Evolutionary conservation across 495 filamentous ascomycete species (phyloP).

Genomic region (Staphylotrichum longicolle): DNA sequence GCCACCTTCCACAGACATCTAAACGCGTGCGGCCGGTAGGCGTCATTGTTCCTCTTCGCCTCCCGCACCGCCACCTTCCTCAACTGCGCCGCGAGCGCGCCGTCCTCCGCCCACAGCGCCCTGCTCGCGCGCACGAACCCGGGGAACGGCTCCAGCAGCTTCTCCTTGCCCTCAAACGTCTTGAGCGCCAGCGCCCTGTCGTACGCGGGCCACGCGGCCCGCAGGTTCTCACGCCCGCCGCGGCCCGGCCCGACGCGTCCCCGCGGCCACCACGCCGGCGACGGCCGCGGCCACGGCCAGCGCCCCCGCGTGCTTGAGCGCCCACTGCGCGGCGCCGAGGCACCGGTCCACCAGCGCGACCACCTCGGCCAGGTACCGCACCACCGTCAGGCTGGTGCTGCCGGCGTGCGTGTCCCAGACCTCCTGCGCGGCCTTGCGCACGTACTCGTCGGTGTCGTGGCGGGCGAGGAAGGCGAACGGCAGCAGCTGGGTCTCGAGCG

Average conservation of each 20-base stretch:
- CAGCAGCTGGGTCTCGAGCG: slow-evolving; percentile 67
- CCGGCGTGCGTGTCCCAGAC: slow-evolving; percentile 90
- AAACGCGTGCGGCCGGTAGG: slow-evolving; percentile 75
- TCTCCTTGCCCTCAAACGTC: slow-evolving; percentile 92
- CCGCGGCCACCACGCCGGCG: slow-evolving; percentile 51
- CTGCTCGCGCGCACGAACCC: slow-evolving; percentile 65
- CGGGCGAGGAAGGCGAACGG: slow-evolving; percentile 87
- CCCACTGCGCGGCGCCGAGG: slow-evolving; percentile 78
- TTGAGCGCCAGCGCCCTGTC: slow-evolving; percentile 79
- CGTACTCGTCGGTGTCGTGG: slow-evolving; percentile 76
- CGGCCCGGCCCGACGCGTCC: slow-evolving; percentile 42
- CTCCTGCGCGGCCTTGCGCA: slow-evolving; percentile 69
- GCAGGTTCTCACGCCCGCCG: slow-evolving; percentile 54
- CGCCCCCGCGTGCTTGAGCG: slow-evolving; percentile 82
- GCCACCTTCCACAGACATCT: slow-evolving; percentile 68
- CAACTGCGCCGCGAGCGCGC: slow-evolving; percentile 42
- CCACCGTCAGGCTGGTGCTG: slow-evolving; percentile 71
- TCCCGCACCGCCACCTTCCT: slow-evolving; percentile 74
- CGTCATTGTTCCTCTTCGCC: slow-evolving; percentile 81
- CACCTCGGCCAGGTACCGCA: slow-evolving; percentile 83
- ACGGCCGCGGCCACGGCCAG: slow-evolving; percentile 74
- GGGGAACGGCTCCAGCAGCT: slow-evolving; percentile 79
- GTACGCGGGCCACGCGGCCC: slow-evolving; percentile 73
- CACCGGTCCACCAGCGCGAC: slow-evolving; percentile 61
- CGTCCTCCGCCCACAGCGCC: slow-evolving; percentile 55